Base-by-base conservation (phyloP, 352 stramenopile species). In the Peronospora farinosa region DNA sequence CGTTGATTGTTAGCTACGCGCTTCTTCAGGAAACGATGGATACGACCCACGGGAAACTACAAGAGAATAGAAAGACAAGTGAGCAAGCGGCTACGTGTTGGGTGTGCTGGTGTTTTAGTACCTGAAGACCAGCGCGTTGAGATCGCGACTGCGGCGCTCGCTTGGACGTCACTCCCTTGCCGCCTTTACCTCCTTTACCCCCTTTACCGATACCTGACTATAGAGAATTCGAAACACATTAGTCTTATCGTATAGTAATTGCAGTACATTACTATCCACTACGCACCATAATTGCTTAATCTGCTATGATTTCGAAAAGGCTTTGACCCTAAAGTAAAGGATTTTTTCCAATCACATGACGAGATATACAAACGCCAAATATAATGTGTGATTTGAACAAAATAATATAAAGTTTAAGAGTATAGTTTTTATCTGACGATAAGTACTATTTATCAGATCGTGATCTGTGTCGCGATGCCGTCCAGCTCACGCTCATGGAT, bases 11-110 rank as follows among this genome's bases (percentile, higher is more conserved):
- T 95, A 39, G 97, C 88, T 48, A 99, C 96, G 43, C 96, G 96
- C 46, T 92, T 90, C 84, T 99, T 99, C 58, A 99, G 71, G 71
- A 99, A 99, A 59, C 97, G 84, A 57, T 99, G 97, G 62, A 99
- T 98, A 90, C 97, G 95, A 45, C 97, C 97, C 17, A 99, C 97
- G 23, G 97, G 97, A 69, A 99, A 99, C 87, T 98, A 47, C 11
- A 60, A 4, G 15, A 16, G 1, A 37, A 16, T 39, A 19, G 13
- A 39, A 37, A 42, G 17, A 23, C 0, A 16, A 23, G 28, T 32
- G 3, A 55, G 36, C 12, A 49, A 47, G 8, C 27, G 12, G 53
- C 21, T 13, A 44, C 32, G 15, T 32, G 16, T 28, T 15, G 15
- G 13, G 5, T n/a, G 16, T 35, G 25, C 11, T 45, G 10, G 11